These are phyloP conservation scores for Hymenoscyphus infarciens DNA, from an alignment of 2,329 filamentous ascomycete genomes.

Conservation along the genomic window DNA sequence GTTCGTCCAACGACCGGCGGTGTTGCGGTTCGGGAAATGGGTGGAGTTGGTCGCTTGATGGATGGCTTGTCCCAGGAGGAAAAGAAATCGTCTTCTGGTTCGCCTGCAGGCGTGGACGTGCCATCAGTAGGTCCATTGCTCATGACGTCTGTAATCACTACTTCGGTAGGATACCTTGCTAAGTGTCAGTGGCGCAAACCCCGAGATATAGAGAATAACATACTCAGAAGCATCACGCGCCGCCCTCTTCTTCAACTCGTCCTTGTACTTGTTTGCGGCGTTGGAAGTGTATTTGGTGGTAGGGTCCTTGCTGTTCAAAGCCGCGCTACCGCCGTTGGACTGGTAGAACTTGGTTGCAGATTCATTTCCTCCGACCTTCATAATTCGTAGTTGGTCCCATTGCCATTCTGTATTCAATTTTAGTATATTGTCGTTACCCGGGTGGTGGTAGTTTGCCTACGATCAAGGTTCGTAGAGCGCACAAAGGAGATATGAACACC, in stretches of 20 bases:
- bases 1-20: slow-evolving; percentile 78
- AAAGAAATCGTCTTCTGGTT: slow-evolving; percentile 91
- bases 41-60: slow-evolving; percentile 94
- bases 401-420: slow-evolving; percentile 69
- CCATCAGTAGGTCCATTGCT: slow-evolving; percentile 59
- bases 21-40: slow-evolving; percentile 83
- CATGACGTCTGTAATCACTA: slow-evolving; percentile 73
- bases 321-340: slow-evolving; percentile 88
- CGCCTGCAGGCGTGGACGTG: slow-evolving; percentile 72
- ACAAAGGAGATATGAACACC: slow-evolving; percentile 99
- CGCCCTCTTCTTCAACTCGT: slow-evolving; percentile 84
- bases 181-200: slow-evolving; percentile 22
- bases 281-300: slow-evolving; percentile 96
- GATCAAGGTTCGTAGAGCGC: slow-evolving; percentile 94
- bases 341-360: slow-evolving; percentile 98
- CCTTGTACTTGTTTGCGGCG: slow-evolving; percentile 96
- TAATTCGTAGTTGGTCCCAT: slow-evolving; percentile 95
- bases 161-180: slow-evolving; percentile 74
- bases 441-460: slow-evolving; percentile 53
- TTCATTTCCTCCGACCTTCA: slow-evolving; percentile 99
- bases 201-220: slow-evolving; percentile 34
- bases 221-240: slow-evolving; percentile 82
- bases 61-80: slow-evolving; percentile 98
- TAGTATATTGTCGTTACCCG: slow-evolving; percentile 16
- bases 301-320: slow-evolving; percentile 90